Evolutionary conservation across 768 basidiomycete genomes (phyloP).

Genomic region (Paxillus ammoniavirescens): DNA sequence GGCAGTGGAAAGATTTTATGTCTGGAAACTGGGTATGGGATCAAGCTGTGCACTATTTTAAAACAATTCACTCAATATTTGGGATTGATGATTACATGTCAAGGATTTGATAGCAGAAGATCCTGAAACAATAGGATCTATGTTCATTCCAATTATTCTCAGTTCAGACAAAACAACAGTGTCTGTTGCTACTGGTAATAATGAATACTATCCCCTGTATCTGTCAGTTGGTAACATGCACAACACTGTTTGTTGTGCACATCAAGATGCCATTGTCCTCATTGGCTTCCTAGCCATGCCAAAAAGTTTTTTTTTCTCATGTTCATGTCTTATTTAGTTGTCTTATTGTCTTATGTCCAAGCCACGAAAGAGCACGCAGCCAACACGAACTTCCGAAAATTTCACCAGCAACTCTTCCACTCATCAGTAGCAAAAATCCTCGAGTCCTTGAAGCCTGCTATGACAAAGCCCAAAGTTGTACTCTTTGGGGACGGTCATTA

Average conservation of each 20-base stretch:
- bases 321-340: too few relatives aligned
- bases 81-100: constrained; percentile 4
- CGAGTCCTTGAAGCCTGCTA: constrained; percentile 19
- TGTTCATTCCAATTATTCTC: too few relatives aligned
- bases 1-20: not conserved
- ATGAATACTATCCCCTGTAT: too few relatives aligned
- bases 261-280: too few relatives aligned
- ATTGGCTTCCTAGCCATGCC: too few relatives aligned
- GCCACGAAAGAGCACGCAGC: too few relatives aligned
- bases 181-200: too few relatives aligned
- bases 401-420: constrained; percentile 13
- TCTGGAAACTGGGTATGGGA: not conserved
- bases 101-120: constrained; percentile 25
- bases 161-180: too few relatives aligned
- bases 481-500: constrained; percentile 18
- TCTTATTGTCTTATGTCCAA: too few relatives aligned
- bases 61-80: not conserved
- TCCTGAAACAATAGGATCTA: not conserved
- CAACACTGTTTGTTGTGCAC: too few relatives aligned
- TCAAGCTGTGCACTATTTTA: not conserved
- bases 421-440: constrained; percentile 31
- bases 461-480: constrained; percentile 25
- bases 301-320: too few relatives aligned
- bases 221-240: too few relatives aligned
- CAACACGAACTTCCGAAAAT: constrained; percentile 10